Evolutionary conservation across 75 land plant genomes (phyloP).

Genomic region (Cryptomeria japonica): DNA sequence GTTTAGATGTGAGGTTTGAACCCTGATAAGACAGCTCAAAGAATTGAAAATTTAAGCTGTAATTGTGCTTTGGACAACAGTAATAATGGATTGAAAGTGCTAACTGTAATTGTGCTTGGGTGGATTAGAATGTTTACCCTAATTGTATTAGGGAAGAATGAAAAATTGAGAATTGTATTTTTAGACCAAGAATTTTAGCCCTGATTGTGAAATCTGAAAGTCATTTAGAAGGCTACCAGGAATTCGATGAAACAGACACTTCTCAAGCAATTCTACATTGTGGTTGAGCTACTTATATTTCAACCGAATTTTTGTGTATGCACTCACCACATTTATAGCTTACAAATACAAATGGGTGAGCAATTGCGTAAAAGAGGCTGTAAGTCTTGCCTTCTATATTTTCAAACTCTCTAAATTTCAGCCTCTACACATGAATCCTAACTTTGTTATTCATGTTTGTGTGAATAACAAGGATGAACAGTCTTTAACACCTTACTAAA

Average conservation of each 20-base stretch:
- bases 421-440: constrained; percentile 62
- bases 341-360: constrained; percentile 62
- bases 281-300: constrained; percentile 70
- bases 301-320: constrained; percentile 67
- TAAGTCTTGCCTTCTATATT: constrained; percentile 54
- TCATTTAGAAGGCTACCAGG: constrained; percentile 46
- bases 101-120: too few species aligned
- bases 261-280: constrained; percentile 64
- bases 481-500: not conserved
- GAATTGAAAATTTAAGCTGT: too few species aligned
- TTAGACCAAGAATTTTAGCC: too few species aligned
- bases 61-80: too few species aligned
- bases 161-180: too few species aligned
- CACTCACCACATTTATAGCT: constrained; percentile 43
- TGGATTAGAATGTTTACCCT: too few species aligned
- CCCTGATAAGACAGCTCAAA: too few species aligned
- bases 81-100: too few species aligned
- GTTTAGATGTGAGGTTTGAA: too few species aligned
- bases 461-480: not conserved
- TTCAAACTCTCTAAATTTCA: constrained; percentile 60
- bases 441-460: constrained; percentile 43
- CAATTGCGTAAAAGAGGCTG: constrained; percentile 44
- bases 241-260: constrained; percentile 61
- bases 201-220: not conserved
- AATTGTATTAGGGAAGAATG: too few species aligned